Conservation (phyloP, 1,139 yeast species). For the Taphrina confusa region DNA sequence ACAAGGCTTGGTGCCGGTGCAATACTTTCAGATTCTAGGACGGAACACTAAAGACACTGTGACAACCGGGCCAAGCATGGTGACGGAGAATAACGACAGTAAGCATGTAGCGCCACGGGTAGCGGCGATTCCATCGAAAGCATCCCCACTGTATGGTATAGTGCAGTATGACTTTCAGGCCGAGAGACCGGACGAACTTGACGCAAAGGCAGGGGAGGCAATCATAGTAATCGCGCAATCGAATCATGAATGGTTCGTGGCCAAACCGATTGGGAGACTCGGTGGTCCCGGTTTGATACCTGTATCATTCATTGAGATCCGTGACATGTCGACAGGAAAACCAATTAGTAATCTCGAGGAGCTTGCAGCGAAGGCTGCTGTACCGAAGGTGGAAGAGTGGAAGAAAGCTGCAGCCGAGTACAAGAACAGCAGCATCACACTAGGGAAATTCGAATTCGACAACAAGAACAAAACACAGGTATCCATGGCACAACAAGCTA, state of each 20-base stretch:
- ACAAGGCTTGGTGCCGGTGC: conserved; percentile 83
- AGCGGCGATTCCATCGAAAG: conserved; percentile 10
- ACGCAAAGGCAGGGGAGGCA: conserved; percentile 81
- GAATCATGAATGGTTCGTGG: conserved; percentile 95
- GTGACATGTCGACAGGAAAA: conserved; percentile 68
- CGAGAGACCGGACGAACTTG: conserved; percentile 84
- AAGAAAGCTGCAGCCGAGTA: conserved; percentile 85
- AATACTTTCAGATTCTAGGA: conserved; percentile 73
- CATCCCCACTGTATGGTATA: conserved; percentile 58
- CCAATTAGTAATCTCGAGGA: conserved; percentile 54
- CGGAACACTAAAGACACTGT: conserved; percentile 36
- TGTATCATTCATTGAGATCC: conserved; percentile 79
- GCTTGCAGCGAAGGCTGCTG: conserved; percentile 58
- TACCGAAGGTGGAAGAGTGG: conserved; percentile 96
- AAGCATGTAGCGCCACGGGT: background rate
- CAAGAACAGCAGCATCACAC: conserved; percentile 84
- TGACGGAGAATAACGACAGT: background rate
- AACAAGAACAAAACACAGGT: conserved; percentile 30
- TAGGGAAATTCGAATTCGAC: conserved; percentile 55
- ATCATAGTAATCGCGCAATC: conserved; percentile 93
- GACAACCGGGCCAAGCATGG: background rate
- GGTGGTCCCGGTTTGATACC: conserved; percentile 99
- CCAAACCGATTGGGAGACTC: conserved; percentile 88
- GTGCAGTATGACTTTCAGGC: conserved; percentile 83
- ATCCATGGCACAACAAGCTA: background rate